These are phyloP conservation scores for Colletotrichum tabaci DNA, from an alignment of 2,329 filamentous ascomycete species.

Conservation along the genomic window DNA sequence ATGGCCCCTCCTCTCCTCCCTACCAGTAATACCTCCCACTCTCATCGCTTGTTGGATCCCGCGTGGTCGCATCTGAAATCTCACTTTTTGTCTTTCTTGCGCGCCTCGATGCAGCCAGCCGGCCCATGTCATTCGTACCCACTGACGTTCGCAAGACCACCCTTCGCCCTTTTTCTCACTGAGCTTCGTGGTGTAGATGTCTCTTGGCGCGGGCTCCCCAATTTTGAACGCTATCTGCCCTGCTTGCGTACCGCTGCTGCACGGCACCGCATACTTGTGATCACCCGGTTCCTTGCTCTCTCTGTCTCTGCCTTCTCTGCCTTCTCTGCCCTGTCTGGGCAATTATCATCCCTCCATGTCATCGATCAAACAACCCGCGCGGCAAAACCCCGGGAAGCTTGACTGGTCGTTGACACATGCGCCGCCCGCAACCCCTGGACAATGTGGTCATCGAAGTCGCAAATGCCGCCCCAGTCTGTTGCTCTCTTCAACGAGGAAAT, in stretches of 20 bases:
- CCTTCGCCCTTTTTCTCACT: conserved; percentile 24
- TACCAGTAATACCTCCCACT: not conserved
- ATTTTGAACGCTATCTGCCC: conserved; percentile 12
- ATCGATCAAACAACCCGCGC: conserved; percentile 32
- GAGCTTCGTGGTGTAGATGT: conserved; percentile 12
- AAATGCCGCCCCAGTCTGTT: not conserved
- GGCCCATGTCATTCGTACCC: conserved; percentile 1
- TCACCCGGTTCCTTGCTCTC: conserved; percentile 1
- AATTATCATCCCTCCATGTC: conserved; percentile 21
- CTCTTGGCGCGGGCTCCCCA: conserved; percentile 27
- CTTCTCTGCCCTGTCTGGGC: conserved; percentile 1
- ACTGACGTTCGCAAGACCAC: conserved; percentile 34
- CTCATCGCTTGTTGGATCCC: not conserved
- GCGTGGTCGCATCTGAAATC: conserved; percentile 38
- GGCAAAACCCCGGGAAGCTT: conserved; percentile 11
- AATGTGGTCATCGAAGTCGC: conserved; percentile 16
- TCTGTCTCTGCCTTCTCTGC: not conserved
- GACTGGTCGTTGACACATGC: conserved; percentile 24
- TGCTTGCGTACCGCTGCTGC: conserved; percentile 4
- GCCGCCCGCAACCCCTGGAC: not conserved
- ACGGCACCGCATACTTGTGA: conserved; percentile 9
- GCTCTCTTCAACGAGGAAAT: conserved; percentile 31
- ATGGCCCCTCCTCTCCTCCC: conserved; percentile 18
- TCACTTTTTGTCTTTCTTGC: conserved; percentile 22
- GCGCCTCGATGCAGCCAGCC: conserved; percentile 36